These are phyloP conservation scores for Tausonia pullulans DNA, from an alignment of 1,284 basidiomycete genomes.

Conservation along the genomic window DNA sequence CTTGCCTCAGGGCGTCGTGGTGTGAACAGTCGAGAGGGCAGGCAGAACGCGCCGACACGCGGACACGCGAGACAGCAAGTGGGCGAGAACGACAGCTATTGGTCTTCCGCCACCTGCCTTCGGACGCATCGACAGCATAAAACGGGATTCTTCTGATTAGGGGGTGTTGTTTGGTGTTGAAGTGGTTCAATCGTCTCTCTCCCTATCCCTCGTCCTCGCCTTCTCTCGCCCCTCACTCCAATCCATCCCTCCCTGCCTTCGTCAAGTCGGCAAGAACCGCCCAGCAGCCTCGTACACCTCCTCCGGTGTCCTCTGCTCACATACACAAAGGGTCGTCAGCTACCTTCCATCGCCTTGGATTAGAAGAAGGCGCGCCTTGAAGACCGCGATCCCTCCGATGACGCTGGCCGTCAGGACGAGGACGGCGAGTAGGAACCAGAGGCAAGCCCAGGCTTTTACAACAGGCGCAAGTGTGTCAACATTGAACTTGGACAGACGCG, in stretches of 20 bases:
- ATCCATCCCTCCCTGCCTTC: background rate
- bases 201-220: too few relatives aligned
- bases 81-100: too few relatives aligned
- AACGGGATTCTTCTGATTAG: too few relatives aligned
- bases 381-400: conserved; percentile 33
- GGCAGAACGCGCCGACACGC: too few relatives aligned
- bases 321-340: background rate
- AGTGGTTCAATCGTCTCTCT: too few relatives aligned
- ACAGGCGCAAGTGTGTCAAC: background rate
- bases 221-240: too few relatives aligned
- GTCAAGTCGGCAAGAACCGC: conserved; percentile 2
- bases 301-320: conserved; percentile 13
- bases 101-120: too few relatives aligned
- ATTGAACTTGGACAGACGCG: background rate
- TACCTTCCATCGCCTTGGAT: background rate
- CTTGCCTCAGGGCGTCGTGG: too few relatives aligned
- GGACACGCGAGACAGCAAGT: too few relatives aligned
- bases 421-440: conserved; percentile 29
- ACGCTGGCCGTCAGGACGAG: conserved; percentile 31
- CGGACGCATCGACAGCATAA: too few relatives aligned
- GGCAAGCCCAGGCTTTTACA: conserved; percentile 27
- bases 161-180: too few relatives aligned
- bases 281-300: conserved; percentile 16
- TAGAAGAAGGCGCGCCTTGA: conserved; percentile 24
- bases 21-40: too few relatives aligned